Evolutionary conservation across 192 early-diverging fungal genomes (phyloP).

Genomic region (Ambispora gerdemannii): DNA sequence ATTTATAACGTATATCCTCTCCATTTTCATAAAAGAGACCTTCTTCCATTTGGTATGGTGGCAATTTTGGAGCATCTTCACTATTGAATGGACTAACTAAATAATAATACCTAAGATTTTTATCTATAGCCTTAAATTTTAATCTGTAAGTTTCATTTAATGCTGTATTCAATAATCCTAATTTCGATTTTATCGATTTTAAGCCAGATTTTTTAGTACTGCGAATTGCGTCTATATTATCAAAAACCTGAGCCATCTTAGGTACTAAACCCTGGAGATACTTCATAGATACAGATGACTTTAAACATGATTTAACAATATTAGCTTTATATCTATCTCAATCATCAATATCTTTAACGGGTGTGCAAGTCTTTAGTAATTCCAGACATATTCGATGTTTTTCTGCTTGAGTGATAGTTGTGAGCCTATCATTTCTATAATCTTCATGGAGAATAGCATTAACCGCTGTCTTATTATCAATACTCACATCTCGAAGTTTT

Average conservation of each 20-base stretch:
- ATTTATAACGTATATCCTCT: background rate
- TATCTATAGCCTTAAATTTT: conserved; percentile 15
- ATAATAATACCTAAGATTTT: conserved; percentile 7
- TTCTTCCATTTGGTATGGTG: background rate
- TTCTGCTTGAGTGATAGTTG: background rate
- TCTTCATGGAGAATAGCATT: background rate
- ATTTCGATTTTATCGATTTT: conserved; percentile 13
- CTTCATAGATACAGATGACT: background rate
- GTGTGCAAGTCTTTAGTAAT: too few relatives aligned
- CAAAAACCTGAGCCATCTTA: too few relatives aligned
- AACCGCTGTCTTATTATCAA: background rate
- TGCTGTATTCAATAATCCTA: conserved; percentile 23
- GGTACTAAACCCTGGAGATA: too few relatives aligned
- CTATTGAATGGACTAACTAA: conserved; percentile 18
- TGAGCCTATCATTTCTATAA: too few relatives aligned
- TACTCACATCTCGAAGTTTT: background rate
- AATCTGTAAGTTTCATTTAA: background rate
- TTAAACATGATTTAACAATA: conserved; percentile 11
- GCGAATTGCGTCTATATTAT: conserved; percentile 1
- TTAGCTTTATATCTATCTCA: conserved; percentile 18
- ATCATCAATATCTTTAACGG: conserved; percentile 20
- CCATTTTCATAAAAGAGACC: background rate
- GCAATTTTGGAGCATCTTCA: background rate
- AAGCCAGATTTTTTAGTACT: conserved; percentile 19
- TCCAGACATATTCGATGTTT: background rate